Percentiles rank a stretch among this genome's conserved stretches.
Evolutionary conservation across 2,329 filamentous ascomycete genomes (phyloP).

Genomic region (Xylaria sp.): DNA sequence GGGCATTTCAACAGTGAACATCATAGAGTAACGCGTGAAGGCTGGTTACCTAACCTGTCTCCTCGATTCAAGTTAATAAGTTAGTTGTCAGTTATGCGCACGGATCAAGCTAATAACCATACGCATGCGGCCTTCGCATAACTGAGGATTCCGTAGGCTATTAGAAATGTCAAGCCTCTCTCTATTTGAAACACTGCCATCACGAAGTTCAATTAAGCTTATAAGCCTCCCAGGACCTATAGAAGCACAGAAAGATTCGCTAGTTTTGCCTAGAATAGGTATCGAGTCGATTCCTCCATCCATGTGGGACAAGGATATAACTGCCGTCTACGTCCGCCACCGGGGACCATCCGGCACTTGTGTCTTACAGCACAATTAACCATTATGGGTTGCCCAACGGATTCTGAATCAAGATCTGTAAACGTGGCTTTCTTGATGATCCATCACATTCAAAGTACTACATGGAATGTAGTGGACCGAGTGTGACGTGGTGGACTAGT

Average conservation of each 20-base stretch:
- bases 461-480: not conserved
- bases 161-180: too few species aligned
- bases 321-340: not conserved
- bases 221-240: not conserved
- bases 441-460: not conserved
- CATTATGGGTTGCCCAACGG: not conserved
- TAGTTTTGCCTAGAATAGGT: not conserved
- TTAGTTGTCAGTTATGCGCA: too few species aligned
- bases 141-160: too few species aligned
- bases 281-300: not conserved
- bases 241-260: not conserved
- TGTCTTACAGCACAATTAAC: not conserved
- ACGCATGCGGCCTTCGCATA: too few species aligned
- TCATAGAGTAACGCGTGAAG: not conserved
- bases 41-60: too few species aligned
- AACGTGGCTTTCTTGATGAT: not conserved
- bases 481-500: not conserved
- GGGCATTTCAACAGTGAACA: not conserved
- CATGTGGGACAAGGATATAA: not conserved
- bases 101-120: too few species aligned
- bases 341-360: conserved; percentile 6
- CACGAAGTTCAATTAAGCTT: too few species aligned
- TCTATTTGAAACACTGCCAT: too few species aligned
- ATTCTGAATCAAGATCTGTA: not conserved
- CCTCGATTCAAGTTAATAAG: too few species aligned